These are phyloP conservation scores for Ramaria sp. DNA, from an alignment of 768 basidiomycete species.

Conservation along the genomic window DNA sequence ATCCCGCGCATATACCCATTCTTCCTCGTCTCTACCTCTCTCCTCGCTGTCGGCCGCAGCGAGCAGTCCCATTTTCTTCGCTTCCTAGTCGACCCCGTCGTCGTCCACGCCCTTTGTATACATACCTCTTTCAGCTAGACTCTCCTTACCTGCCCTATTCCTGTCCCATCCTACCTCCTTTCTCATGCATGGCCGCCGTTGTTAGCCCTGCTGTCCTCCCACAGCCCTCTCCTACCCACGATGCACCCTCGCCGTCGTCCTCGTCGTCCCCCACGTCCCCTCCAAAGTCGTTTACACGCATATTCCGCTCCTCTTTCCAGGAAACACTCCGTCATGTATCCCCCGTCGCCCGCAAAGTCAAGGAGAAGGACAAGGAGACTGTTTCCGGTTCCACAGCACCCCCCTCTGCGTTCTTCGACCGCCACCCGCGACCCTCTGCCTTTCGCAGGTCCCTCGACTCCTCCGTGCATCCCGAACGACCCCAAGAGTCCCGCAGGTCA, in stretches of 20 bases:
- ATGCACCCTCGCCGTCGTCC: neutral
- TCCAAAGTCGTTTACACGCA: conserved; percentile 1
- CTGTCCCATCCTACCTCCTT: neutral
- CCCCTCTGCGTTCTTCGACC: conserved; percentile 2
- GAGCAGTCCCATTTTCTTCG: neutral
- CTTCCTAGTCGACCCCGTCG: neutral
- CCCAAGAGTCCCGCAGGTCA: neutral
- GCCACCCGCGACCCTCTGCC: neutral
- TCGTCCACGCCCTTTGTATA: neutral
- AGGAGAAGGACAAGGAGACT: neutral
- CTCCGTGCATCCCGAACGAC: neutral
- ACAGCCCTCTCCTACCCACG: neutral
- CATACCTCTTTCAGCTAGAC: neutral
- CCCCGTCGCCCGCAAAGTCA: neutral
- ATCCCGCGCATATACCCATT: too few relatives aligned
- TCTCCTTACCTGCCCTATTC: neutral
- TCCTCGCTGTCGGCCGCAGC: neutral
- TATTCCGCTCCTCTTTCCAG: conserved; percentile 6
- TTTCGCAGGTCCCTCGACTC: conserved; percentile 3
- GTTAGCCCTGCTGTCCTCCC: neutral
- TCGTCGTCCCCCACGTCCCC: neutral
- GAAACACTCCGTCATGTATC: conserved; percentile 6
- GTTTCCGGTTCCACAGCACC: neutral
- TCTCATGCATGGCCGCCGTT: conserved; percentile 1
- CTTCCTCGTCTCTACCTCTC: neutral